Evolutionary conservation across 345 rosid species (phyloP).

Genomic region (Moricandia moricandioides): DNA sequence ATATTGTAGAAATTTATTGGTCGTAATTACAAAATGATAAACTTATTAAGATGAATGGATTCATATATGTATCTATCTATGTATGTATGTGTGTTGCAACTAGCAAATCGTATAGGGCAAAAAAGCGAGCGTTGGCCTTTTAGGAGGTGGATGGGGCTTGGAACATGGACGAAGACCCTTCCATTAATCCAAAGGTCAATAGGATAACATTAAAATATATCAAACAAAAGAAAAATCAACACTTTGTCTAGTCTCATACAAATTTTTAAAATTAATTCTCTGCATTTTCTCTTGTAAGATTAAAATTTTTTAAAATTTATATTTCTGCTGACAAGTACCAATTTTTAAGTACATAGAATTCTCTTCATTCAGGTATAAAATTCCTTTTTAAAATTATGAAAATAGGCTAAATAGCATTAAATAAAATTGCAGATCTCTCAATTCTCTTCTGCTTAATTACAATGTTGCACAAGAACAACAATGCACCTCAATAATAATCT

Average conservation of each 20-base stretch:
- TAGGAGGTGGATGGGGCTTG: slow-evolving; percentile 24
- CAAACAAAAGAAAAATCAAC: neutral
- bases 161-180: slow-evolving; percentile 9
- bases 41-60: neutral
- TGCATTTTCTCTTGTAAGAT: neutral
- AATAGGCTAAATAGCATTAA: neutral
- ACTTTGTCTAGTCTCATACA: neutral
- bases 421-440: neutral
- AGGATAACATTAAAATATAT: neutral
- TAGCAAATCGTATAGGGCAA: slow-evolving; percentile 17
- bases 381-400: neutral
- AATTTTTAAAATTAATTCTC: neutral
- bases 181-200: slow-evolving; percentile 31
- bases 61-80: neutral
- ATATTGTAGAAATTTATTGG: neutral
- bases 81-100: slow-evolving; percentile 16
- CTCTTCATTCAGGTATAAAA: neutral
- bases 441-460: neutral
- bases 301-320: neutral
- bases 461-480: slow-evolving; percentile 21
- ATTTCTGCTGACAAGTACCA: neutral
- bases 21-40: neutral
- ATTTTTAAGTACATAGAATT: neutral
- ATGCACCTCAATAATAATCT: slow-evolving; percentile 14
- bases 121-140: slow-evolving; percentile 28